Conservation (phyloP, 495 filamentous ascomycete genomes). For the Daldinia decipiens region DNA sequence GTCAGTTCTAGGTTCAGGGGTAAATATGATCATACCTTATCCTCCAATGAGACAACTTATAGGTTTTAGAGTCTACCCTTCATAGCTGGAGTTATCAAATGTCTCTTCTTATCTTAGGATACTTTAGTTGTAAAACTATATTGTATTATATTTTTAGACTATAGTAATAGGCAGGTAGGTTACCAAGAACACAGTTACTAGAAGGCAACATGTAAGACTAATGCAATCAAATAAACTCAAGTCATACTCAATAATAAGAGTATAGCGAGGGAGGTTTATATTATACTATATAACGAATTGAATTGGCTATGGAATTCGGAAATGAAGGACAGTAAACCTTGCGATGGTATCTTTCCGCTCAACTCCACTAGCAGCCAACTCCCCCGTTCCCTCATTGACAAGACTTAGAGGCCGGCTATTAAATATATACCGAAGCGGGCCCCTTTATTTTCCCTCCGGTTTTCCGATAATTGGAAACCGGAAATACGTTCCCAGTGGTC, state of each 20-base stretch:
- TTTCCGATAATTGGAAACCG: slow-evolving; percentile 27
- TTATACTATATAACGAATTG: slow-evolving; percentile 41
- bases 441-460: slow-evolving; percentile 13
- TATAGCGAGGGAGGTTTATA: slow-evolving; percentile 22
- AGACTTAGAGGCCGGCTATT: slow-evolving; percentile 27
- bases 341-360: slow-evolving; percentile 28
- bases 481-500: slow-evolving; percentile 25
- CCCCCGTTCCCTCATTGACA: slow-evolving; percentile 30
- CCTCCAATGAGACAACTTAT: too few relatives aligned
- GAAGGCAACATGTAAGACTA: neutral
- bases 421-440: slow-evolving; percentile 19
- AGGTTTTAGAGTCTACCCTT: too few relatives aligned
- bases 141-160: too few relatives aligned
- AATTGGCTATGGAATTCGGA: slow-evolving; percentile 44
- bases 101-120: too few relatives aligned
- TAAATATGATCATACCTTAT: too few relatives aligned
- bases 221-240: neutral
- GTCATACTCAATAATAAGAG: neutral
- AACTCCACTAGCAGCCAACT: slow-evolving; percentile 31
- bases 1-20: too few relatives aligned
- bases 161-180: neutral
- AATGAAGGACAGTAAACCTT: slow-evolving; percentile 48
- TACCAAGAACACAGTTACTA: neutral
- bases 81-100: too few relatives aligned
- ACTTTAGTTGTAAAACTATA: too few relatives aligned